Base-by-base conservation (phyloP, 1,139 yeast species). In the Candida tropicalis region DNA sequence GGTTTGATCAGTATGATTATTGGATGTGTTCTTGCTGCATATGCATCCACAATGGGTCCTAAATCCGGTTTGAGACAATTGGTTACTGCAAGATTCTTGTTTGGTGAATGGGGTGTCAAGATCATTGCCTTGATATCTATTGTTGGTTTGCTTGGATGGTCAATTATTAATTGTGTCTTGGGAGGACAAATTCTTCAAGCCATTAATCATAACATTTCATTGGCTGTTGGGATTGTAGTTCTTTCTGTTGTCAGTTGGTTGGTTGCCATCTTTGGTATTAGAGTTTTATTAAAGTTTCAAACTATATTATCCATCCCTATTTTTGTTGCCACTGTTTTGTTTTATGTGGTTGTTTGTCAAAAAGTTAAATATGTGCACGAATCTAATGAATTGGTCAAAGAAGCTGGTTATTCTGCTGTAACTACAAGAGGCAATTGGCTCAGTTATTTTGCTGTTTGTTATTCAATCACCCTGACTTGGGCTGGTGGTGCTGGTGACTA, bases 381-480 rank as follows among this genome's bases (percentile, higher is more conserved):
- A 28, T 68, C 81, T 13, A 54, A 58, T 18, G 75, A 56, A 18
- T 8, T 52, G 31, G 47, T 64, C 5, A 51, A 49, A 3, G 52
- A 52, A 3, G 44, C 48, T 32, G 55, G 49, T 1, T 26, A 76
- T 4, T 75, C 71, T 9, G 44, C 69, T 1, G 59, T 62, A 8
- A 66, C 74, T 4, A 47, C 57, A 9, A 70, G 74, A 38, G 95
- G 95, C 4, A 78, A 81, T 58, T 81, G 87, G 79, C 62, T 88
- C 24, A 78, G 88, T 11, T 85, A 82, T 61, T 87, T 88, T 58
- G 78, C 91, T 1, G 66, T 87, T 39, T 74, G 84, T 20, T 87
- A 86, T 57, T 83, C 96, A 25, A 81, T 85, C 36, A 88, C 96
- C 2, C 80, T 90, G 1, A 87, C 96, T 1, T 89, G 97, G 97